phyloP scores from a whole-genome alignment of 805 yeast species.

The Lipomyces starkeyi region DNA sequence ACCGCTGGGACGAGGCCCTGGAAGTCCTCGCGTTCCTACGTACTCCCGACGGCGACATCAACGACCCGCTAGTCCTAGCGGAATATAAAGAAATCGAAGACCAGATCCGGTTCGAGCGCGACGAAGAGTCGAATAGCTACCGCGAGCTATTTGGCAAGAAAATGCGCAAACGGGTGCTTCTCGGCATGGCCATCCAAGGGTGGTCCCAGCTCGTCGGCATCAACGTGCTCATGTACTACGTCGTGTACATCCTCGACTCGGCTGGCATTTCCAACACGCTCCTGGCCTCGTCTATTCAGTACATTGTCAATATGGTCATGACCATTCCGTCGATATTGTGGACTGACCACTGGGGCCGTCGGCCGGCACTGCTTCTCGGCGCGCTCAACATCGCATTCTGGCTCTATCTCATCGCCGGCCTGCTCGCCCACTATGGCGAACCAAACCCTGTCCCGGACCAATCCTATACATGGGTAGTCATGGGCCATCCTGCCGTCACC shows the following conservation, averaged over 20 bases:
- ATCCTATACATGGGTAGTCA: slow-evolving; percentile 49
- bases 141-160: slow-evolving; percentile 26
- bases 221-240: slow-evolving; percentile 56
- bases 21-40: slow-evolving; percentile 58
- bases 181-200: slow-evolving; percentile 45
- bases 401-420: slow-evolving; percentile 70
- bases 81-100: slow-evolving; percentile 38
- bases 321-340: slow-evolving; percentile 62
- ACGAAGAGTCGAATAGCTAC: slow-evolving; percentile 22
- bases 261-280: slow-evolving; percentile 58
- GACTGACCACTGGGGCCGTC: slow-evolving; percentile 69
- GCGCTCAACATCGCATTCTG: slow-evolving; percentile 66
- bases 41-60: slow-evolving; percentile 39
- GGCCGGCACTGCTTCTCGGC: slow-evolving; percentile 65
- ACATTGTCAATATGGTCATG: slow-evolving; percentile 55
- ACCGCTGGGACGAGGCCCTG: slow-evolving; percentile 61
- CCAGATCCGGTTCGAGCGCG: slow-evolving; percentile 35
- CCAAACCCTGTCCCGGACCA: slow-evolving; percentile 53
- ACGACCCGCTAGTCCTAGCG: slow-evolving; percentile 38
- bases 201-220: slow-evolving; percentile 51
- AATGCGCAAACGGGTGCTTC: slow-evolving; percentile 44
- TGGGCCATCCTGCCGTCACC: slow-evolving; percentile 61
- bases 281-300: slow-evolving; percentile 52
- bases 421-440: slow-evolving; percentile 56
- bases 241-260: slow-evolving; percentile 54